Base-by-base conservation (phyloP, 2,329 filamentous ascomycete genomes). In the Myriangium duriaei region DNA sequence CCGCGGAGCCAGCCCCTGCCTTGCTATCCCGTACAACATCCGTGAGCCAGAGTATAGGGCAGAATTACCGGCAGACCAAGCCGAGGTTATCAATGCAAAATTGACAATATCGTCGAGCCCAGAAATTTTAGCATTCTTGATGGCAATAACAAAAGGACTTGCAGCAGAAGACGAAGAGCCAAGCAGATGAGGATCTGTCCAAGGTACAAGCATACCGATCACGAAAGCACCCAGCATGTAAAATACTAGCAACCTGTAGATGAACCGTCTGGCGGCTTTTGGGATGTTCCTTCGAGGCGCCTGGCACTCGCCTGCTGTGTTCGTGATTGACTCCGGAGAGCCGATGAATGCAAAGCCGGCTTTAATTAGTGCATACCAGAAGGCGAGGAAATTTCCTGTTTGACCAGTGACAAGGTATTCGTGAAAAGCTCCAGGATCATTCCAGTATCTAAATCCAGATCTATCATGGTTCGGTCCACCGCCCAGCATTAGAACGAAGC, bases 61-160 rank as follows among this genome's bases (percentile, higher is more conserved):
- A 1, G 63, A 62, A 50, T 71, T 72, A 36, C 64, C 69, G 6
- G 67, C 65, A 0, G 64, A 68, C 57, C 66, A 67, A 2, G 76
- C 76, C 9, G 72, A 76, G 6, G 77, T 74, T 34, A 80, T 60
- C 47, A 81, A 71, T n/a, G 71, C 74, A 17, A 67, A 75, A 51
- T 81, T 81, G 59, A 81, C 75, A 46, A 81, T 67, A 43, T 71
- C 72, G 48, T 78, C 72, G 2, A 83, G 67, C 1, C 66, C 69
- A 2, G 62, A 58, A 41, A 71, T 69, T 3, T 67, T 65, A 3
- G 63, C 65, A 39, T 64, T 59, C 40, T 63, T 62, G 47, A 68
- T 67, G 15, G 61, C 67, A 11, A 68, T 56, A 4, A 68, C 67
- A 44, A 67, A 69, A 1, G 65, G 61, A 1, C 63, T 67, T 1